Conservation (phyloP, 164 flowering plant genomes). For the Houttuynia cordata region DNA sequence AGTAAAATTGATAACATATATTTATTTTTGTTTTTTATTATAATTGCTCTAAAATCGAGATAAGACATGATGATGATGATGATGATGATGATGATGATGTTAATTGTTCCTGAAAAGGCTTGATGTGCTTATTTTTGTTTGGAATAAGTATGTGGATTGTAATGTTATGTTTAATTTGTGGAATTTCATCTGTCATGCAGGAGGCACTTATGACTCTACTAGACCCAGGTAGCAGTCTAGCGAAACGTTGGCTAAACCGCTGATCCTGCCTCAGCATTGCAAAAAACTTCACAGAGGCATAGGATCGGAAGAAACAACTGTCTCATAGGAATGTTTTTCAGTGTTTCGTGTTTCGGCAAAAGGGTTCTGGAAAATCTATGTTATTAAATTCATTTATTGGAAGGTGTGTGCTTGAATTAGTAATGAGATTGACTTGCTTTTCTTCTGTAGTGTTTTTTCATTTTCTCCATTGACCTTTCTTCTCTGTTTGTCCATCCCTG, state of each 20-base stretch:
- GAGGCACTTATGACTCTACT: constrained; percentile 93
- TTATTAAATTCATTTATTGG: constrained; percentile 70
- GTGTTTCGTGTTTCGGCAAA: constrained; percentile 94
- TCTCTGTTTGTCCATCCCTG: too few species aligned
- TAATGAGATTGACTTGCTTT: background rate
- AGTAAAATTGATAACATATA: too few species aligned
- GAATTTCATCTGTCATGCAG: constrained; percentile 30
- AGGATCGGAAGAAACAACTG: constrained; percentile 77
- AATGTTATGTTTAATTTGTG: background rate
- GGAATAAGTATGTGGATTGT: too few species aligned
- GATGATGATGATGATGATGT: too few species aligned
- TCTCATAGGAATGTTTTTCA: constrained; percentile 82
- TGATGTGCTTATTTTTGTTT: too few species aligned
- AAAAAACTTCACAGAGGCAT: constrained; percentile 59
- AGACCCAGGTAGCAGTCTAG: constrained; percentile 61
- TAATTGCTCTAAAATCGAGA: too few species aligned
- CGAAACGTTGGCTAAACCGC: constrained; percentile 72
- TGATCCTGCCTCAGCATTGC: constrained; percentile 65
- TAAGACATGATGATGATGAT: too few species aligned
- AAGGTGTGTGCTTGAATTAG: constrained; percentile 32
- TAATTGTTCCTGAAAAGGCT: too few species aligned
- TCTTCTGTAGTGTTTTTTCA: too few species aligned
- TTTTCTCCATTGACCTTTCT: too few species aligned
- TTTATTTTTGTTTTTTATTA: too few species aligned
- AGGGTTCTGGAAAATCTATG: constrained; percentile 74